Evolutionary conservation across 352 stramenopile genomes (phyloP).

Genomic region (Blastocystis sp.): DNA sequence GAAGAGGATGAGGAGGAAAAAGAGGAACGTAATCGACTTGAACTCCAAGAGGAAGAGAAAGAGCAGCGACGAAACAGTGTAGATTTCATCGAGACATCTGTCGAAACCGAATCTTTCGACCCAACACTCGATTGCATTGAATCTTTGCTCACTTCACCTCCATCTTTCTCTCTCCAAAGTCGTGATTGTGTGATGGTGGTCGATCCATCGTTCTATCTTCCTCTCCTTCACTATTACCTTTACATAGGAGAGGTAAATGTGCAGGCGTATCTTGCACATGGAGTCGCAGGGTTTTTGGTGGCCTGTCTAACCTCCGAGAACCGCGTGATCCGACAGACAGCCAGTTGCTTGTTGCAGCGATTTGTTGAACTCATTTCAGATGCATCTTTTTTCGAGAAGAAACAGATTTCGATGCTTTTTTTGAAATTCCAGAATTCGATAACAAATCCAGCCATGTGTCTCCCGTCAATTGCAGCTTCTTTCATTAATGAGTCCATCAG

Average conservation of each 20-base stretch:
- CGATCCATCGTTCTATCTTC: constrained; percentile 51
- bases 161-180: neutral
- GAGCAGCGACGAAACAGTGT: neutral
- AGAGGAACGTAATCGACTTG: neutral
- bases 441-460: neutral
- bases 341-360: neutral
- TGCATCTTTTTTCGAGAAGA: constrained; percentile 41
- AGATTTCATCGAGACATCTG: neutral
- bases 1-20: constrained; percentile 28
- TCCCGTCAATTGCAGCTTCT: neutral
- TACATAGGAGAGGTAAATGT: neutral
- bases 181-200: constrained; percentile 19
- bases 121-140: neutral
- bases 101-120: neutral
- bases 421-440: constrained; percentile 53
- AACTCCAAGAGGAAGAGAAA: neutral
- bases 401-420: constrained; percentile 24
- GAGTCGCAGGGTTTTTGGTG: constrained; percentile 19
- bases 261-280: neutral
- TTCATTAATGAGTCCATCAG: constrained; percentile 25
- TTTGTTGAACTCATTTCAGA: constrained; percentile 25
- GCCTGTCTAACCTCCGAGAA: neutral
- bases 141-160: neutral
- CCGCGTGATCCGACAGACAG: neutral
- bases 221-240: constrained; percentile 48